These are phyloP conservation scores for Salvia splendens DNA, from an alignment of 257 asterid genomes.

Conservation along the genomic window DNA sequence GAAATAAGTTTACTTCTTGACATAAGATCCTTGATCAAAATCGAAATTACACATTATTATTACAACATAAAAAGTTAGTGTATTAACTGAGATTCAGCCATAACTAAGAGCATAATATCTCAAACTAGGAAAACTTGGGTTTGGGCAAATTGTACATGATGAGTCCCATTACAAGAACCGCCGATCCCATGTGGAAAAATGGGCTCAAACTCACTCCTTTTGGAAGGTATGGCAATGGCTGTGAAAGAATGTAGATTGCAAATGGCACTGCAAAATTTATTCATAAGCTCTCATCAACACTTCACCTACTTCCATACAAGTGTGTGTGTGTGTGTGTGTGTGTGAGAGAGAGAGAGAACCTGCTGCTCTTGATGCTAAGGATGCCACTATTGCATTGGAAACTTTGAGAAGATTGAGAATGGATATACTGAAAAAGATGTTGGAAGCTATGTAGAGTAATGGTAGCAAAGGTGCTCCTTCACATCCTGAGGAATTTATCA, in stretches of 20 bases:
- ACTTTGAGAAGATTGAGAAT: constrained; percentile 66
- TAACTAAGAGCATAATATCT: too few species aligned
- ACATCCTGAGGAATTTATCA: constrained; percentile 48
- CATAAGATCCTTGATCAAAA: too few species aligned
- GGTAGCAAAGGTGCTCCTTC: constrained; percentile 79
- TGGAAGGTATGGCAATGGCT: constrained; percentile 75
- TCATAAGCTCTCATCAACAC: constrained; percentile 14
- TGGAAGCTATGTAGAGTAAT: constrained; percentile 55
- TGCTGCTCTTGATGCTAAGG: constrained; percentile 66
- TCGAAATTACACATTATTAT: too few species aligned
- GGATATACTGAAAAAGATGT: constrained; percentile 66
- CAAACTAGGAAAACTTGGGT: background rate
- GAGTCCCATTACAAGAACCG: constrained; percentile 62
- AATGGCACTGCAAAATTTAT: constrained; percentile 58
- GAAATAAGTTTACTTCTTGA: too few species aligned
- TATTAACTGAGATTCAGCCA: too few species aligned
- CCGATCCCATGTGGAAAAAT: constrained; percentile 58
- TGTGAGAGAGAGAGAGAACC: constrained; percentile 42
- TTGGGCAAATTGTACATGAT: constrained; percentile 57
- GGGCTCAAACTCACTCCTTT: constrained; percentile 66
- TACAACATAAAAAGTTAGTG: too few species aligned
- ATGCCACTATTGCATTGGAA: constrained; percentile 69
- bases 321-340: too few species aligned
- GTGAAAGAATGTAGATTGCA: constrained; percentile 65
- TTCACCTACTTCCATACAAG: too few species aligned